Evolutionary conservation across 305 asterid species (phyloP).

Genomic region (Fraxinus greggii): DNA sequence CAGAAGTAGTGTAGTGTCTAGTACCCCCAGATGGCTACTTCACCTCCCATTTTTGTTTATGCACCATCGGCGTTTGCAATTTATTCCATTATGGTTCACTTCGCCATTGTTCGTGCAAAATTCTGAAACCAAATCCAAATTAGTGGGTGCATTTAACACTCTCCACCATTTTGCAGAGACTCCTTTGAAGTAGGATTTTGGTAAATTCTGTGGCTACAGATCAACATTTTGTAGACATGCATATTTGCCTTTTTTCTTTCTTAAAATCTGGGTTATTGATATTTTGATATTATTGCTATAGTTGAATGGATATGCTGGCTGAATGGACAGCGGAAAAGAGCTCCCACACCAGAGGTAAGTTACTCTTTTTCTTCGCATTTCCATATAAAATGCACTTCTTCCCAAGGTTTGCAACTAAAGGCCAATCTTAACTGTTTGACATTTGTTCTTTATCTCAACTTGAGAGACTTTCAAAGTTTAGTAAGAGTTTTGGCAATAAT

Average conservation of each 20-base stretch:
- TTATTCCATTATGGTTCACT: slow-evolving; percentile 2
- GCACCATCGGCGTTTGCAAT: not conserved
- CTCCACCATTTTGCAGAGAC: not conserved
- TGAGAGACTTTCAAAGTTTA: not conserved
- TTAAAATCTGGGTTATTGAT: slow-evolving; percentile 34
- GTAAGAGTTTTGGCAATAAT: not conserved
- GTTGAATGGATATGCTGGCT: slow-evolving; percentile 99
- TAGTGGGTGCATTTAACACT: slow-evolving; percentile 17
- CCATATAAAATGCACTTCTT: not conserved
- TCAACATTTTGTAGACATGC: not conserved
- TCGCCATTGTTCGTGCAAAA: slow-evolving; percentile 6
- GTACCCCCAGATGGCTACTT: not conserved
- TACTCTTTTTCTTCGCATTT: not conserved
- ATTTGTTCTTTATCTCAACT: not conserved
- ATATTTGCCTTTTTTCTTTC: not conserved
- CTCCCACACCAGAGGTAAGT: slow-evolving; percentile 88
- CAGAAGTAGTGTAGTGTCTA: not conserved
- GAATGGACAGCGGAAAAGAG: slow-evolving; percentile 87
- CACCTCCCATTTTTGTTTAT: not conserved
- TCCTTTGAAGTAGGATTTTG: not conserved
- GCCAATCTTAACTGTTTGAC: not conserved
- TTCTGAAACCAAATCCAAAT: slow-evolving; percentile 17
- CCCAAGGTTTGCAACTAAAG: not conserved
- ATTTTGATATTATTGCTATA: slow-evolving; percentile 51
- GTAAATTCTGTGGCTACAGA: not conserved